Evolutionary conservation across 164 flowering plant species (phyloP).

Genomic region (Dillenia suffruticosa): DNA sequence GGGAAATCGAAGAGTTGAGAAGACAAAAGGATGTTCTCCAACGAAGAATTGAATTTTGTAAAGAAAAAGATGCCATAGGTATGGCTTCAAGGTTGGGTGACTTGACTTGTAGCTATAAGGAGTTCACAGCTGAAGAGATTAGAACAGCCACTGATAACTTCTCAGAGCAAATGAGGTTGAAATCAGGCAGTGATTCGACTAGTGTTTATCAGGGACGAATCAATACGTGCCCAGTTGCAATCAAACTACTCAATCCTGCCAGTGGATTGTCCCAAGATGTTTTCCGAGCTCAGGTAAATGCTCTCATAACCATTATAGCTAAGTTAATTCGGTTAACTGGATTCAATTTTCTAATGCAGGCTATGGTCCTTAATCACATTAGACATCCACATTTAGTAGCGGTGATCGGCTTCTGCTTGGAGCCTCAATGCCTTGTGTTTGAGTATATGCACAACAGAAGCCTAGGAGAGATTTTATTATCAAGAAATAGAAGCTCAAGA

Average conservation of each 20-base stretch:
- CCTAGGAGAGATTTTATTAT: slow-evolving; percentile 37
- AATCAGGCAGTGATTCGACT: slow-evolving; percentile 23
- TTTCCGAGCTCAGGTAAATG: slow-evolving; percentile 39
- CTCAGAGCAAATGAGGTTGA: slow-evolving; percentile 32
- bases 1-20: slow-evolving; percentile 49
- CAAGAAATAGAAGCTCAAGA: slow-evolving; percentile 17
- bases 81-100: slow-evolving; percentile 16
- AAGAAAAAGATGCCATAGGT: slow-evolving; percentile 44
- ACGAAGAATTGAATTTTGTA: slow-evolving; percentile 53
- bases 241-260: slow-evolving; percentile 30
- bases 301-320: too few relatives aligned
- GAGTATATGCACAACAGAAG: slow-evolving; percentile 64
- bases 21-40: slow-evolving; percentile 44
- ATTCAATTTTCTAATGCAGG: slow-evolving; percentile 21
- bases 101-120: slow-evolving; percentile 28
- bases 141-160: slow-evolving; percentile 45
- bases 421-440: slow-evolving; percentile 38
- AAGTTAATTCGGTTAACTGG: too few relatives aligned
- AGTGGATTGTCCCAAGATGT: slow-evolving; percentile 20
- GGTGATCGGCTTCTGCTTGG: slow-evolving; percentile 48
- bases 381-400: slow-evolving; percentile 51
- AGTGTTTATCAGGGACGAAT: slow-evolving; percentile 43
- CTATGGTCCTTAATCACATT: slow-evolving; percentile 29
- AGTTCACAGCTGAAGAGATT: slow-evolving; percentile 46
- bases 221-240: slow-evolving; percentile 29